Conservation (phyloP, 2,329 filamentous ascomycete species). For the Trichocomaceae sp. region DNA sequence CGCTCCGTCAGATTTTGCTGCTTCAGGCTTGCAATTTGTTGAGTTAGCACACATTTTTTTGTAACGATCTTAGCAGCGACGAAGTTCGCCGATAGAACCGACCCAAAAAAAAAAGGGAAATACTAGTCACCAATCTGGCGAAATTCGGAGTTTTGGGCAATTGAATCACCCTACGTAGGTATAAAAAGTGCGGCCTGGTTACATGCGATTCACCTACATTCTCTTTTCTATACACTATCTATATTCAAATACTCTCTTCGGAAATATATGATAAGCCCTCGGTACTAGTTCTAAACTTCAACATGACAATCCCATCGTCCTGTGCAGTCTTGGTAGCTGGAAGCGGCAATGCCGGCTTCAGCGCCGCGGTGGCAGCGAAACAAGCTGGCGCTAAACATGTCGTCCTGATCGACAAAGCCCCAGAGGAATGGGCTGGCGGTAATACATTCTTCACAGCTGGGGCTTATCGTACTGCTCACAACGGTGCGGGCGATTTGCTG, state of each 20-base stretch:
- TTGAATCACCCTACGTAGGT: no score
- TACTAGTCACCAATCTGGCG: no score
- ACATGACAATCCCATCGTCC: conserved; percentile 14
- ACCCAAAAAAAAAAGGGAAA: no score
- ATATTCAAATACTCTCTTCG: no score
- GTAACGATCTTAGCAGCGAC: no score
- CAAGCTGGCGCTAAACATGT: conserved; percentile 42
- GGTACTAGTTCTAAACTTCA: not conserved
- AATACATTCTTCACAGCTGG: conserved; percentile 62
- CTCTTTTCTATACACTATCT: no score
- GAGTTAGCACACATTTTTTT: no score
- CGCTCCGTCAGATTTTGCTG: not conserved
- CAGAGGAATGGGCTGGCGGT: conserved; percentile 54
- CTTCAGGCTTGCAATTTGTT: no score
- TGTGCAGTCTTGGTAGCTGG: conserved; percentile 49
- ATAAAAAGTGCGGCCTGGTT: no score
- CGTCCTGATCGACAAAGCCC: conserved; percentile 55
- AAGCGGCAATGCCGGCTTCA: conserved; percentile 59
- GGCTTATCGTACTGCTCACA: conserved; percentile 53
- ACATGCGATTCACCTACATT: no score
- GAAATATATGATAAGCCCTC: not conserved
- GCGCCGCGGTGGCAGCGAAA: conserved; percentile 52
- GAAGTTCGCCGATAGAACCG: no score
- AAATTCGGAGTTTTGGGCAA: no score
- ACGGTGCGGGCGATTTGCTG: conserved; percentile 51